Percentiles rank a stretch among this genome's conserved stretches.
Conservation (phyloP, 2,329 filamentous ascomycete species). For the Cladosporium austrohemisphaericum region DNA sequence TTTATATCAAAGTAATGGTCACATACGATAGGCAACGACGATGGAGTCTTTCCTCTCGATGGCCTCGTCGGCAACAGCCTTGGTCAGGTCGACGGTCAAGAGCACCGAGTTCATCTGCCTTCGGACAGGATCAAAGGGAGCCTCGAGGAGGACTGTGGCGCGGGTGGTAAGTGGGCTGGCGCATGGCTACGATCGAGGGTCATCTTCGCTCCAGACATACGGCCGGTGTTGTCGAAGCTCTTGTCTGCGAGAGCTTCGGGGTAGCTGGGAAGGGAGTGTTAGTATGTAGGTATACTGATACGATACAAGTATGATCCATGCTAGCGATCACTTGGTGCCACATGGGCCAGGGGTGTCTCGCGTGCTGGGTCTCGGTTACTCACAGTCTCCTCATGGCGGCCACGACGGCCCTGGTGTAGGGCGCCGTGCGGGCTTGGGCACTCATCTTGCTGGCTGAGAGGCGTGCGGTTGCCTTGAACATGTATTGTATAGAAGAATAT, state of each 20-base stretch:
- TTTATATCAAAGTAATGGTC: not conserved
- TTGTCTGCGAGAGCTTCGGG: constrained; percentile 85
- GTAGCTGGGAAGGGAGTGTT: constrained; percentile 56
- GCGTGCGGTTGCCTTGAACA: constrained; percentile 33
- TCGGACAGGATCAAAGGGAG: constrained; percentile 56
- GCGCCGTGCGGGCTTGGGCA: constrained; percentile 44
- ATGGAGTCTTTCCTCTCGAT: constrained; percentile 71
- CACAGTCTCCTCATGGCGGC: constrained; percentile 75
- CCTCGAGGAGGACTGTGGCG: constrained; percentile 61
- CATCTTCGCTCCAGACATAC: constrained; percentile 36
- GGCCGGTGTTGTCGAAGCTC: constrained; percentile 93
- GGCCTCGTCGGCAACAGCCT: constrained; percentile 83
- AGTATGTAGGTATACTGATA: not conserved
- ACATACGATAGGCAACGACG: constrained; percentile 82
- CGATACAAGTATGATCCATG: too few relatives aligned
- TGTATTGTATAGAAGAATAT: constrained; percentile 20
- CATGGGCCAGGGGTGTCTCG: not conserved
- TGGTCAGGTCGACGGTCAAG: constrained; percentile 86
- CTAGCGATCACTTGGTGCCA: not conserved
- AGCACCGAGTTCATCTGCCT: constrained; percentile 65
- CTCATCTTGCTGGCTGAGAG: constrained; percentile 39
- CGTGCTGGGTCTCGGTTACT: constrained; percentile 33
- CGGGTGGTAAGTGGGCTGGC: constrained; percentile 1
- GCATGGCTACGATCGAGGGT: not conserved
- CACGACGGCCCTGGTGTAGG: constrained; percentile 67